Conservation (phyloP, 805 yeast genomes). For the Wickerhamiella cacticola region DNA sequence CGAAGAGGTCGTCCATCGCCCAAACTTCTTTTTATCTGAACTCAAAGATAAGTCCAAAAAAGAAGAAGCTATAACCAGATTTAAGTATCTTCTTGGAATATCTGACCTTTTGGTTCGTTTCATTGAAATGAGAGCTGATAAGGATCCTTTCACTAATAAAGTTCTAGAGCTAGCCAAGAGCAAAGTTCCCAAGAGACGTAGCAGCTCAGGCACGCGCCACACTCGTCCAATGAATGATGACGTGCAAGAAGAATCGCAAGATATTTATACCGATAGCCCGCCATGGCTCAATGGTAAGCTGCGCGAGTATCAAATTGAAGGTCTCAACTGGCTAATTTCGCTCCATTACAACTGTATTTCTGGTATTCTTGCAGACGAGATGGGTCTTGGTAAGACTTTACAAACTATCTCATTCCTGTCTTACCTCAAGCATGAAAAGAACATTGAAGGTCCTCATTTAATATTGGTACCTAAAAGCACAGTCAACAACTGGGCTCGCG, state of each 20-base stretch:
- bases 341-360: slow-evolving; percentile 74
- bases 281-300: slow-evolving; percentile 57
- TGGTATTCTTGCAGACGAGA: slow-evolving; percentile 93
- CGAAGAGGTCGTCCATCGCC: background rate
- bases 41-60: slow-evolving; percentile 12
- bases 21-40: background rate
- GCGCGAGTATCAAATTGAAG: slow-evolving; percentile 88
- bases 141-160: slow-evolving; percentile 47
- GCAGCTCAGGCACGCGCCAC: slow-evolving; percentile 54
- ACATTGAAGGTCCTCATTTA: slow-evolving; percentile 79
- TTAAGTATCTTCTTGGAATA: slow-evolving; percentile 63
- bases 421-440: slow-evolving; percentile 60
- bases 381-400: slow-evolving; percentile 94
- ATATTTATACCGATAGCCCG: slow-evolving; percentile 67
- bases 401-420: slow-evolving; percentile 92
- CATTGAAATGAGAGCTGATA: slow-evolving; percentile 64
- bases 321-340: slow-evolving; percentile 86
- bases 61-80: slow-evolving; percentile 58
- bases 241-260: slow-evolving; percentile 30
- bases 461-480: slow-evolving; percentile 94
- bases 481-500: slow-evolving; percentile 91
- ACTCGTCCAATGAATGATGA: slow-evolving; percentile 50
- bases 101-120: slow-evolving; percentile 81
- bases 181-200: slow-evolving; percentile 28
- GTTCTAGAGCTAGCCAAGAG: slow-evolving; percentile 28